Evolutionary conservation across 140 eudicot genomes (phyloP), one percentile per base, ranked within the genome.

Genomic region (Cichorium intybus): DNA sequence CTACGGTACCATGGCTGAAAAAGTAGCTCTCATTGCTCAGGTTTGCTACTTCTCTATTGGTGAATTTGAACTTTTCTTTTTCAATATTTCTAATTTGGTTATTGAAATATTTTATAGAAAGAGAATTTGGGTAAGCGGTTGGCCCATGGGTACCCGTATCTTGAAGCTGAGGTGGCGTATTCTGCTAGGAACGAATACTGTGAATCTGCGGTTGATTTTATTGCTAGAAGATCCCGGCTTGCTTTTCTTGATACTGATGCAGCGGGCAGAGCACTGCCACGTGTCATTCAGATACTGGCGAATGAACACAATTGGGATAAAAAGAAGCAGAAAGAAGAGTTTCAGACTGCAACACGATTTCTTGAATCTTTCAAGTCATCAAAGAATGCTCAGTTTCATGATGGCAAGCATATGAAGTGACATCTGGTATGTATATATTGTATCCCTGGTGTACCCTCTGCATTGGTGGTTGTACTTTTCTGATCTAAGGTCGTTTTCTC

Each of bases 221-320:
- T 93, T 66, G 97, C 99, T 63, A 81, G 99, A 62, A 85, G 99
- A 62, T 88, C 86, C 34, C 96, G 99, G 7, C 97, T 93, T 77
- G 99, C 99, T 50, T 93, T 93, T 68, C 86, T 93, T 2, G 99
- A 93, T 74, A 93, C 99, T 7, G 95, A 88, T 77, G 99, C 99
- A 28, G 99, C 99, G 18, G 62, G 77, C 34, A 73, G 89, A 59
- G 97, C 99, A 64, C 67, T 93, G 72, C 97, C 97, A 22, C 92
- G 95, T 57, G 79, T 93, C 22, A 66, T 93, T 18, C 72, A 93
- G 69, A 85, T 93, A 65, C 60, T 93, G 79, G 85, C 99, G 0
- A 69, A 75, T 24, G 99, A 93, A 61, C 99, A 85, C 79, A 69
- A 74, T 2, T 93, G 99, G 99, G 90, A 85, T 51, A 88, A 88